Conservation (phyloP, 306 rosid species). For the Prunus mongolica region DNA sequence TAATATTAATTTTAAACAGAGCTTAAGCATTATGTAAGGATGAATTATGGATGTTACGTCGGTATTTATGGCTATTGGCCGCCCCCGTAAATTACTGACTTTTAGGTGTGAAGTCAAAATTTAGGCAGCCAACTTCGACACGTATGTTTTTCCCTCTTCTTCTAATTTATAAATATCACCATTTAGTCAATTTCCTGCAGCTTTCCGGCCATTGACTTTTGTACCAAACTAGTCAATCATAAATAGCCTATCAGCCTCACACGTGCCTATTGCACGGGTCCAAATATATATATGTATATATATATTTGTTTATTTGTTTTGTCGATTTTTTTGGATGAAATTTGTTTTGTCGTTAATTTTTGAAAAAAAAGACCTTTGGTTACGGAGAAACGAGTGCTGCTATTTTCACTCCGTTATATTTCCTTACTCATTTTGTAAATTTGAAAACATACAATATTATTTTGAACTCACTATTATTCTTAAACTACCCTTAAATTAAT, state of each 20-base stretch:
- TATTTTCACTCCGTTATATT: too few relatives aligned
- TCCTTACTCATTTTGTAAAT: too few relatives aligned
- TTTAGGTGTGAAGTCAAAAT: not conserved
- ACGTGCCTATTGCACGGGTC: not conserved
- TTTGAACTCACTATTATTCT: accelerated
- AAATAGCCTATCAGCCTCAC: not conserved
- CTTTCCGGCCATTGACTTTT: slow-evolving; percentile 8
- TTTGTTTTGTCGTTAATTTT: not conserved
- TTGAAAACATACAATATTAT: too few relatives aligned
- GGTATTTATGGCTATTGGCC: not conserved
- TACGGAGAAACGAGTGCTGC: not conserved
- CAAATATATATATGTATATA: not conserved
- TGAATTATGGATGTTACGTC: too few relatives aligned
- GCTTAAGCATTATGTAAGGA: not conserved
- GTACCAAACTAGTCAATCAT: not conserved
- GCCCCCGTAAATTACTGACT: not conserved
- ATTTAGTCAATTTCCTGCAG: not conserved
- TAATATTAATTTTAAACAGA: too few relatives aligned
- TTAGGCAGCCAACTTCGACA: not conserved
- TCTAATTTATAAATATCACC: too few relatives aligned
- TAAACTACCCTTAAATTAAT: too few relatives aligned
- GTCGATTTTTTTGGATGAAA: not conserved
- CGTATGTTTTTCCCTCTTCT: not conserved
- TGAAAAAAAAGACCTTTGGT: not conserved
- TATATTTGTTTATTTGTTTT: not conserved